phyloP scores from a whole-genome alignment of 2,329 filamentous ascomycete genomes.

The Fusarium sp. region DNA sequence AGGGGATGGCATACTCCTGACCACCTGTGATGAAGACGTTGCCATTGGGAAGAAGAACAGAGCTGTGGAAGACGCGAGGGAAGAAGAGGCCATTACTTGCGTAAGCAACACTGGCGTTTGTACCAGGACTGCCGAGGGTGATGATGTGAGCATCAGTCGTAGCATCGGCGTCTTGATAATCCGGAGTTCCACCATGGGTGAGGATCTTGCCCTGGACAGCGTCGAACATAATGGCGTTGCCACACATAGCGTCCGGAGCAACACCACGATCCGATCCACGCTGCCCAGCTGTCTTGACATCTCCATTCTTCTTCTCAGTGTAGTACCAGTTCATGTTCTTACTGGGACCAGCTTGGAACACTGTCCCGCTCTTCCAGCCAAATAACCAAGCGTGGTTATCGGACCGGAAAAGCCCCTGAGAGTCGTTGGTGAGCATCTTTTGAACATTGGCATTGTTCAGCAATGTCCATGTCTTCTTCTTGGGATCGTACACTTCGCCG shows the following conservation, averaged over 20 bases:
- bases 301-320: constrained; percentile 45
- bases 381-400: constrained; percentile 48
- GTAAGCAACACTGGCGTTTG: not conserved
- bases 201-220: constrained; percentile 68
- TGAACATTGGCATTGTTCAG: constrained; percentile 52
- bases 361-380: constrained; percentile 56
- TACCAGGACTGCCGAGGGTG: constrained; percentile 52
- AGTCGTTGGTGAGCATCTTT: constrained; percentile 62
- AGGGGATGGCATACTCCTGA: constrained; percentile 23
- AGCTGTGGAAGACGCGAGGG: constrained; percentile 57
- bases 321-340: constrained; percentile 67
- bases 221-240: constrained; percentile 68
- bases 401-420: constrained; percentile 58
- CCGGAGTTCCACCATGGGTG: constrained; percentile 59
- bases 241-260: constrained; percentile 63
- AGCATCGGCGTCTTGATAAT: constrained; percentile 58
- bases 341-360: constrained; percentile 66
- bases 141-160: constrained; percentile 60
- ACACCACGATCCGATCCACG: constrained; percentile 48
- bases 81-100: constrained; percentile 18
- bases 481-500: constrained; percentile 23
- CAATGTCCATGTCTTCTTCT: constrained; percentile 17
- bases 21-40: constrained; percentile 61
- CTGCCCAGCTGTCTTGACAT: constrained; percentile 31
- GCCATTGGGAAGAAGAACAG: constrained; percentile 61